These are phyloP conservation scores for Aureobasidium namibiae DNA, from an alignment of 2,329 filamentous ascomycete genomes.

Conservation along the genomic window DNA sequence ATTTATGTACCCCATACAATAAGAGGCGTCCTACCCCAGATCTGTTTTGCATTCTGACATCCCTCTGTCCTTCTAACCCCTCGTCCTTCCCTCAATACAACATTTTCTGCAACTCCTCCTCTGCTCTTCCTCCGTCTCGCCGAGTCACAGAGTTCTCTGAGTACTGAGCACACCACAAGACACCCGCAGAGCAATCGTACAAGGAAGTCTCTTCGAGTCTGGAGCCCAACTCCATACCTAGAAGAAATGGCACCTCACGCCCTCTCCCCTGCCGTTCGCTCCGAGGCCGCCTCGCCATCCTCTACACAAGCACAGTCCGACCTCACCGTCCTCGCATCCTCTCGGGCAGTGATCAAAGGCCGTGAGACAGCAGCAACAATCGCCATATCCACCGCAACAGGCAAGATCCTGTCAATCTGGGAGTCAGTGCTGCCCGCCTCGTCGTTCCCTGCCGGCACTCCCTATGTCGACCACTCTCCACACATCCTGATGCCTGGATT, in stretches of 20 bases:
- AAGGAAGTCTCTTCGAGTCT: neutral
- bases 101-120: neutral
- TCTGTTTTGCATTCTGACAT: neutral
- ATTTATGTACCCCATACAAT: slow-evolving; percentile 9
- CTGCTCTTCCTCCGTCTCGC: neutral
- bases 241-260: slow-evolving; percentile 14
- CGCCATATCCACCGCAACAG: slow-evolving; percentile 65
- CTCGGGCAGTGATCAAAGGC: slow-evolving; percentile 70
- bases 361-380: slow-evolving; percentile 76
- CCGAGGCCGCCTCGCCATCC: neutral
- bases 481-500: slow-evolving; percentile 80
- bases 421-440: slow-evolving; percentile 65
- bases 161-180: neutral
- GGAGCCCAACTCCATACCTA: neutral
- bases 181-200: neutral
- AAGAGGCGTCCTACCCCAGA: slow-evolving; percentile 12
- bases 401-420: slow-evolving; percentile 74
- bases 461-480: slow-evolving; percentile 78
- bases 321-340: slow-evolving; percentile 63
- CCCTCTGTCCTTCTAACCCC: neutral
- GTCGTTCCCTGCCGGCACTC: slow-evolving; percentile 62
- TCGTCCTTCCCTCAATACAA: neutral
- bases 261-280: neutral
- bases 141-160: neutral
- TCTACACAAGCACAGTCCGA: neutral